Base-by-base conservation (phyloP, 2,329 filamentous ascomycete genomes). In the Arthrobotrys sinensis region DNA sequence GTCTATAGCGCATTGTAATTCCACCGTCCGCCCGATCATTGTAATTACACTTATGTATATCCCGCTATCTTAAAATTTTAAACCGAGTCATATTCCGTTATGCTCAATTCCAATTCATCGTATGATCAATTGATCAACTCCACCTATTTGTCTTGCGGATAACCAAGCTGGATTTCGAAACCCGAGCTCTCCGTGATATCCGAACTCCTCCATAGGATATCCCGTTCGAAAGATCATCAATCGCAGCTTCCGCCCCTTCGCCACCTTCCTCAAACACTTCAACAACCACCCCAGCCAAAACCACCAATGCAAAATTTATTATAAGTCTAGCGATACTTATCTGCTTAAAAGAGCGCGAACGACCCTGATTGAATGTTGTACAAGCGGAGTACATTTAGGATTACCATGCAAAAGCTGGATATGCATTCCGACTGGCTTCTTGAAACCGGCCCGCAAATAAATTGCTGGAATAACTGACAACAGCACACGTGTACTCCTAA, bases 151-250 rank as follows among this genome's bases (percentile, higher is more conserved):
- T 16, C 10, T 57, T 57, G 32, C 43, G 14, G 19, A 60, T 28
- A 28, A 16, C 34, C 4, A 40, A 28, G 4, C 24, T 28, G 36
- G 10, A 24, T 28, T 14, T 24, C 6, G 12, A 43, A 60, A 60
- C 36, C 52, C 19, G 55, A 60, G 55, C 55, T 60, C 55, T 38
- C 55, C 55, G 55, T 60, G 34, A 60, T 60, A 60, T 60, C 55
- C 55, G 55, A 60, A 60, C 55, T 43, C 55, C 55, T 43, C 55
- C 34, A 43, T 43, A 60, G 43, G 19, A 43, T 60, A 60, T 43
- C 55, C 55, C 36, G 55, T 60, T 43, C 36, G 36, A 43, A 43
- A 60, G 24, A 3, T 5, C 21, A n/a, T 60, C 55, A 60, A 34
- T 38, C 16, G 52, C 52, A 36, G 52, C 16, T 60, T 43, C 36